Evolutionary conservation across 2,329 filamentous ascomycete species (phyloP), one percentile per base, ranked within the genome.

Genomic region (Ophiognomonia clavigignenti-juglandacearum): DNA sequence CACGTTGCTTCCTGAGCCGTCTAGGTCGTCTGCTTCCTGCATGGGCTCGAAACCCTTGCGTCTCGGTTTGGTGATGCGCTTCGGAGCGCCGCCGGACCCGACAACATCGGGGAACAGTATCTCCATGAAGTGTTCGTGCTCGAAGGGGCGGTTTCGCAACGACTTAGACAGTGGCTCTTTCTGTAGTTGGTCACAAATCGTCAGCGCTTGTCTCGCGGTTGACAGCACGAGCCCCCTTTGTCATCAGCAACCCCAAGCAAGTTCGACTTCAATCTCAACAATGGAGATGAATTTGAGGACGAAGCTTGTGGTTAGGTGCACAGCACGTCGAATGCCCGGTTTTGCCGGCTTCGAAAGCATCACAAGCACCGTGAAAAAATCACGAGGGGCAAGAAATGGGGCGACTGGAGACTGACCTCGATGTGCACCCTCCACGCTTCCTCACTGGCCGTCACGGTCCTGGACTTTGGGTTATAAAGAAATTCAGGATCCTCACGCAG

Each of bases 61-160:
- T 48, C 75, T 66, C 9, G 75, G 72, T 58, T 76, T 78, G 64
- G 78, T 79, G 54, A 80, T 70, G 24, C 78, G 72, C 59, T 80
- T 80, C 1, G 78, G 77, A 1, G 77, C 77, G 43, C 78, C 78
- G 19, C 77, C 75, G 1, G 78, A 80, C 10, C 78, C 78, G 36
- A 81, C 68, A 8, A 82, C 77, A 47, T 82, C 78, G 24, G 77
- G 76, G 50, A 80, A 82, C 9, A 82, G 64, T 19, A 80, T 70
- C 57, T 81, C 77, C 73, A 80, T 78, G 59, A 69, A 81, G 31
- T 79, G 72, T 57, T 81, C 77, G 56, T 82, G 75, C 19, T 82
- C 77, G 55, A 82, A 81, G 1, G 77, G 73, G 13, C 78, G 69
- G 26, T 77, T 76, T 45, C 75, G 71, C 5, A 82, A 64, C 7